A percentile compares a stretch with the other conserved stretches of the same genome.
Evolutionary conservation across 495 filamentous ascomycete genomes (phyloP).

Genomic region (Penicillium waksmanii): DNA sequence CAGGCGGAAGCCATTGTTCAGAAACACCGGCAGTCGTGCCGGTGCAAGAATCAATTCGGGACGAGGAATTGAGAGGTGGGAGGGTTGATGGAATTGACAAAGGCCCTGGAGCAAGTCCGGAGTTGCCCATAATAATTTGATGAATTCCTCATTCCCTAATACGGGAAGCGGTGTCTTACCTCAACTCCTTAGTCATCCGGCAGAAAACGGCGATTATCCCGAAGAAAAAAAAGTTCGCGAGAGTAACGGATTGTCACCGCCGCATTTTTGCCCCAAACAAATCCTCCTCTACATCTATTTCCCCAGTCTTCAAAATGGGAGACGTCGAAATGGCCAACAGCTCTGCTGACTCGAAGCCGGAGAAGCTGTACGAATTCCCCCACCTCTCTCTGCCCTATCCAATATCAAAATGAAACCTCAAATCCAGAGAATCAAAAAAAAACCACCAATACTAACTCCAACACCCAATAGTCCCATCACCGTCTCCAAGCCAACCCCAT

Average conservation of each 20-base stretch:
- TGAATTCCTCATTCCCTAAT: slow-evolving; percentile 27
- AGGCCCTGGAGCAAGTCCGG: slow-evolving; percentile 17
- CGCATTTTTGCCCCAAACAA: too few relatives aligned
- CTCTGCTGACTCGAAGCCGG: slow-evolving; percentile 35
- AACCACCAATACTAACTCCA: slow-evolving; percentile 11
- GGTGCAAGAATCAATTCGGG: slow-evolving; percentile 41
- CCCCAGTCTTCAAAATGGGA: slow-evolving; percentile 28
- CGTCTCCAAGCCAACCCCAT: slow-evolving; percentile 81
- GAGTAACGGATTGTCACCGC: slow-evolving; percentile 1
- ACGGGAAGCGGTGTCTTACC: slow-evolving; percentile 27
- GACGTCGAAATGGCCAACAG: slow-evolving; percentile 36
- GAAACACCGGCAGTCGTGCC: slow-evolving; percentile 37
- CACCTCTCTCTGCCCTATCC: neutral
- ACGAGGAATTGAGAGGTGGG: slow-evolving; percentile 25
- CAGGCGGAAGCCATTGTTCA: slow-evolving; percentile 66
- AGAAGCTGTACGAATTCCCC: slow-evolving; percentile 44
- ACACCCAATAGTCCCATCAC: slow-evolving; percentile 54
- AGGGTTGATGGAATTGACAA: slow-evolving; percentile 22
- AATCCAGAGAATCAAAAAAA: too few relatives aligned
- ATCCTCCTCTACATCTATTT: slow-evolving; percentile 13
- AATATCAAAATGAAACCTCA: slow-evolving; percentile 1
- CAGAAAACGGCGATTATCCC: slow-evolving; percentile 37
- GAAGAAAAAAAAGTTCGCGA: neutral
- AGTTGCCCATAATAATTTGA: slow-evolving; percentile 39
- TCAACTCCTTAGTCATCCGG: slow-evolving; percentile 29